These are phyloP conservation scores for Neurospora sp. DNA, from an alignment of 495 filamentous ascomycete species.

Conservation along the genomic window DNA sequence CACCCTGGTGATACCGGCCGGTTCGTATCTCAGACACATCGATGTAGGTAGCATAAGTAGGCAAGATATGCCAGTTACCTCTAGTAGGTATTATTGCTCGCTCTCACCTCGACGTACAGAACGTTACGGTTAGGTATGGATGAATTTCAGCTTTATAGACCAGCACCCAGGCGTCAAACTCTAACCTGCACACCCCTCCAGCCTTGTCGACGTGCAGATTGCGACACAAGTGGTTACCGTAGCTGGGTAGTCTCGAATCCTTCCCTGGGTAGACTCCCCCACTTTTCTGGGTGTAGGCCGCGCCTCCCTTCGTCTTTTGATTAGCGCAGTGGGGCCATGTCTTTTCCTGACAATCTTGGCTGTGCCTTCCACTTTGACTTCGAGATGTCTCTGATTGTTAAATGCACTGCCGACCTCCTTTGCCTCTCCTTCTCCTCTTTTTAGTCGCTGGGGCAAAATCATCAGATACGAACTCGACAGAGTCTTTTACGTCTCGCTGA, in stretches of 20 bases:
- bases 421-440: background rate
- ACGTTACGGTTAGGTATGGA: background rate
- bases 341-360: background rate
- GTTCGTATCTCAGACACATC: background rate
- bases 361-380: background rate
- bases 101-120: background rate
- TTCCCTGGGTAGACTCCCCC: too few species aligned
- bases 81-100: background rate
- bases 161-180: background rate
- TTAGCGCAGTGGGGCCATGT: background rate
- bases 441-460: background rate
- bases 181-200: background rate
- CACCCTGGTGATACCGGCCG: background rate
- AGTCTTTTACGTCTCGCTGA: background rate
- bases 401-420: background rate
- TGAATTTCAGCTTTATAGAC: background rate
- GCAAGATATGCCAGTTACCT: too few species aligned
- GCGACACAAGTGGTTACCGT: background rate
- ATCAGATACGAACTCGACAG: background rate
- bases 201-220: background rate
- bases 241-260: too few species aligned
- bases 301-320: background rate
- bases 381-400: background rate
- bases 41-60: background rate
- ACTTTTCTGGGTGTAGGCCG: too few species aligned